Conservation (phyloP, 2,329 filamentous ascomycete species). For the Fusarium sp. region DNA sequence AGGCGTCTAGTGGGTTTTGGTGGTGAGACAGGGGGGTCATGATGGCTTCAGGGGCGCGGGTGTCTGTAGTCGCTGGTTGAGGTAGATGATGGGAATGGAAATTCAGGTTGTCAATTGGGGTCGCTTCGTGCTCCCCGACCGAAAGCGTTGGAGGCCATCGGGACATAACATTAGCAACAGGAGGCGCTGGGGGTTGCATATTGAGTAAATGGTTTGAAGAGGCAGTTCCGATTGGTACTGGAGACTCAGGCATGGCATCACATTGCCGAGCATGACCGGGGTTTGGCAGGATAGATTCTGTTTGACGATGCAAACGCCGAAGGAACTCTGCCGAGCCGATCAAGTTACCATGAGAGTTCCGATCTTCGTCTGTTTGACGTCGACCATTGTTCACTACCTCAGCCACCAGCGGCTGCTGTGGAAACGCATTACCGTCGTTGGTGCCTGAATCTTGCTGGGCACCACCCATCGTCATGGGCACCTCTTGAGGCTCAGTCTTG, state of each 20-base stretch:
- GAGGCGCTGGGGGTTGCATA: neutral
- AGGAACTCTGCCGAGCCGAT: neutral
- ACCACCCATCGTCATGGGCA: accelerated
- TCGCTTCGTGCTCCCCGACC: no score
- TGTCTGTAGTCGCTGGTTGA: accelerated
- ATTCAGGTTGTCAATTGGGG: accelerated
- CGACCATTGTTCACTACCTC: neutral
- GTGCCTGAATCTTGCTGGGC: accelerated
- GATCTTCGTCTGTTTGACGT: neutral
- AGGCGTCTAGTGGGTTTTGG: neutral
- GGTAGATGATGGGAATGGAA: neutral
- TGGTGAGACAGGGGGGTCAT: neutral
- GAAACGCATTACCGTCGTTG: accelerated
- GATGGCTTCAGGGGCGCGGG: neutral
- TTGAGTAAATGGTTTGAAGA: accelerated
- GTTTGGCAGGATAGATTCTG: no score
- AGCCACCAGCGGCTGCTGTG: accelerated
- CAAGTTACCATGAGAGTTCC: neutral
- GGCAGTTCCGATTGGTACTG: neutral
- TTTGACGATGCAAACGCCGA: no score
- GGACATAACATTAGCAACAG: no score
- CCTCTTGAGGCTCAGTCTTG: neutral
- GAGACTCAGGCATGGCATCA: accelerated
- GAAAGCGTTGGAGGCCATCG: neutral
- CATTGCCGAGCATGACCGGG: accelerated